Base-by-base conservation (phyloP, 176 grass and related monocot species). In the Miscanthus lutarioriparius region DNA sequence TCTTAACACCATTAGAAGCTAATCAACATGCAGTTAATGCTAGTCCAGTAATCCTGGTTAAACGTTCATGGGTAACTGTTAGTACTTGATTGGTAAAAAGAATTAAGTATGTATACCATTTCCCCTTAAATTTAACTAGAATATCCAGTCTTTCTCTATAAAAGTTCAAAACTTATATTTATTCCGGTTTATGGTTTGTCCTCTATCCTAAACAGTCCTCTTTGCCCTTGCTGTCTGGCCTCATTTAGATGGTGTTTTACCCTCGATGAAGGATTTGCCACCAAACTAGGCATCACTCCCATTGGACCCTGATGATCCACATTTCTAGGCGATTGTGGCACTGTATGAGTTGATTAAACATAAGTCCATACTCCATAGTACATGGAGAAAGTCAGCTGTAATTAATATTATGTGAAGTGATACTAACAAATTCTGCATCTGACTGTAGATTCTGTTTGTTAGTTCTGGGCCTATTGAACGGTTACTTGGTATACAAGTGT, bases 401-500 rank as follows among this genome's bases (percentile, higher is more conserved):
- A 27, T 40, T 33, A 8, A 40, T 65, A 69, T 4, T 36, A 20
- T 87, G 62, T 39, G 16, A 82, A 10, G 37, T 53, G 67, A 64
- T 73, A 69, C 47, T 56, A 25, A 70, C 30, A 77, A 49, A 41
- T 71, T 84, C 33, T 66, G 11, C 3, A 47, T 74, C 14, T 45
- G 9, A 65, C 56, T 7, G 13, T 23, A 13, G 16, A 62, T 62
- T 39, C 40, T 33, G 19, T 59, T 85, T 84, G 22, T 80, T 75
- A 38, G 13, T 61, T 22, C 0, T 48, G 33, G 74, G 72, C n/a
- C 23, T 75, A 62, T 62, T 66, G 19, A 65, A 67, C 33, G 8
- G 72, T 38, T 56, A 79, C 27, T 67, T 84, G 36, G 44, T 74
- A 23, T 76, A 19, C 26, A 8, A 48, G 36, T 84, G 75, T 38